Base-by-base conservation (phyloP, 2,329 filamentous ascomycete genomes). In the Penicillium olsonii region DNA sequence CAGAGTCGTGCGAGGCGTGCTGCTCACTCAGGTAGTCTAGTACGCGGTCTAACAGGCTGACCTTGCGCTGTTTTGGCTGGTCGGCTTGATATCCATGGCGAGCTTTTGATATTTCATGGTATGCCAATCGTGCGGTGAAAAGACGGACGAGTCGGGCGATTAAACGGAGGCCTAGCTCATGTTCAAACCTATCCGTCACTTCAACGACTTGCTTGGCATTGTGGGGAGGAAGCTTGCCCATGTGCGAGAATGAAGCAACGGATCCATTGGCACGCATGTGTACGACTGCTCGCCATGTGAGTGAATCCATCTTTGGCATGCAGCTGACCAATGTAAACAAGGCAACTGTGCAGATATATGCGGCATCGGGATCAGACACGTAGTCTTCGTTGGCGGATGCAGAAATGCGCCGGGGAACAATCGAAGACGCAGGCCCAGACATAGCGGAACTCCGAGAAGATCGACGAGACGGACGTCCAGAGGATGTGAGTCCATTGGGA, bases 81-180 rank as follows among this genome's bases (percentile, higher is more conserved):
- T 70, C 64, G 3, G 62, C 51, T 12, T 53, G 56, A 42, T 67
- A 66, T 1, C 57, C 54, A 34, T 63, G 60, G 26, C 67, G 67
- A 6, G 69, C 57, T 49, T 72, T 71, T 7, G 74, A 70, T 37
- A 80, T 76, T 48, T 78, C 76, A 51, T 76, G 63, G 46, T 78
- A 79, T 27, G 77, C 77, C 37, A 72, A 65, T 9, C 78, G 73
- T 17, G 75, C 75, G 6, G 74, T 75, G 41, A 83, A 72, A 41
- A 72, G 78, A 42, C 73, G 71, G 18, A 78, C 70, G 27, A 83
- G 61, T 10, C 76, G 73, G 41, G 72, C 72, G n/a, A 77, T 66
- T 26, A 83, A 66, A 18, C 78, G 74, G 37, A 80, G 60, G 15
- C 77, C 78, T 20, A 78, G 68, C 33, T 80, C 78, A 60, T 81